Base-by-base conservation (phyloP, 345 rosid genomes). In the Linum tenue region DNA sequence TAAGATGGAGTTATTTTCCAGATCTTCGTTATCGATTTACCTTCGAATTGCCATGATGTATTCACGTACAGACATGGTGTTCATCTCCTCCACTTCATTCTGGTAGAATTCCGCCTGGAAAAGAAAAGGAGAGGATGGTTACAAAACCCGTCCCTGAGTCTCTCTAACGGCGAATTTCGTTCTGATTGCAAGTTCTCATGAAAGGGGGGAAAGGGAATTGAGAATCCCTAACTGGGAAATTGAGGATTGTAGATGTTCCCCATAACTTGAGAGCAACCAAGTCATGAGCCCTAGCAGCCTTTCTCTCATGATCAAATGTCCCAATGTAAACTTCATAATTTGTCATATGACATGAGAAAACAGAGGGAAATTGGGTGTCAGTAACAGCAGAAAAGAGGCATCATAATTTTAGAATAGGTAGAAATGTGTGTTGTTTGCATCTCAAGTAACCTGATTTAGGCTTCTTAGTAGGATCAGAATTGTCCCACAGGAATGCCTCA, bases 281-380 rank as follows among this genome's bases (percentile, higher is more conserved):
- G 69, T 76, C 76, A 60, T 72, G 17, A 37, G 74, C 71, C 37
- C 64, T 59, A 37, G 80, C 69, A 3, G 74, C 76, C 2, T 8
- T 39, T 9, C 16, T 43, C 59, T 72, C 74, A 2, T 66, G 15
- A 1, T 43, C 64, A 63, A 68, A 69, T 39, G 68, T 69, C 3
- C 31, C 31, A 22, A 22, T 22, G 31, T 22, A 22, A 22, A 22
- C 31, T 22, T 22, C 31, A 22, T 22, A 22, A 1, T 22, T 22
- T 22, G 31, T 22, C 31, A 22, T 22, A 22, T 22, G 31, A 22
- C 31, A 22, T 22, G 31, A 22, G 31, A 22, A 22, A 22, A 22
- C 31, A 22, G 0, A 22, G 31, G 31, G 31, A 22, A 22, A 22
- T 22, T 22, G 31, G 31, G 31, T 22, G 31, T 22, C 31, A 22